Conservation (phyloP, 2,329 filamentous ascomycete genomes). For the Capronia epimyces region DNA sequence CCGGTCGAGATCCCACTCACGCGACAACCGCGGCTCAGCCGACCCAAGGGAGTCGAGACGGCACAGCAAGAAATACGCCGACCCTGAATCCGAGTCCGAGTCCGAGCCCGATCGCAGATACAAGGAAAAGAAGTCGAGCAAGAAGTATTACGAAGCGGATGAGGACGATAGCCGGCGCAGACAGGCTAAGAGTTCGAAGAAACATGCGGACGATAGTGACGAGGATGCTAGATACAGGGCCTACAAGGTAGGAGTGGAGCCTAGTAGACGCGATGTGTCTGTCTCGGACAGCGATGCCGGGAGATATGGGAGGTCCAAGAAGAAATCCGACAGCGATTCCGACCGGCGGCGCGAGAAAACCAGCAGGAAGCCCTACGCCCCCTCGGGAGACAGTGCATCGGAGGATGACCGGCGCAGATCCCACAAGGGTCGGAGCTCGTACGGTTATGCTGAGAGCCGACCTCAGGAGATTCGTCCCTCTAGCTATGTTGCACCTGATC, state of each 20-base stretch:
- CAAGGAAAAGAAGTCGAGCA: constrained; percentile 21
- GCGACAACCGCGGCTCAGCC: constrained; percentile 36
- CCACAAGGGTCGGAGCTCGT: constrained; percentile 2
- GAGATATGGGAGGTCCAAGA: constrained; percentile 13
- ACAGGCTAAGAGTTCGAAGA: constrained; percentile 28
- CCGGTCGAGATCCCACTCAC: constrained; percentile 41
- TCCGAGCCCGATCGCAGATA: constrained; percentile 22
- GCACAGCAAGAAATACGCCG: constrained; percentile 29
- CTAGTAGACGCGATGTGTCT: constrained; percentile 12
- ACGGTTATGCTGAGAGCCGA: constrained; percentile 9
- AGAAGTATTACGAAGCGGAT: constrained; percentile 32
- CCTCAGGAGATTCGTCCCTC: constrained; percentile 18
- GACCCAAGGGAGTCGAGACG: constrained; percentile 27
- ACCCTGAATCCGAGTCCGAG: constrained; percentile 30
- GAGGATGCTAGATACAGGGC: constrained; percentile 21
- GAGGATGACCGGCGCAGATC: constrained; percentile 12
- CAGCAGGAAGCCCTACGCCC: constrained; percentile 15
- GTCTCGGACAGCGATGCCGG: constrained; percentile 21
- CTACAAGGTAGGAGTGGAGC: constrained; percentile 10
- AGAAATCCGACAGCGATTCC: constrained; percentile 22
- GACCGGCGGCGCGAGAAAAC: constrained; percentile 14
- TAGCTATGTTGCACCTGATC: constrained; percentile 36
- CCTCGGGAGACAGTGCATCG: constrained; percentile 18
- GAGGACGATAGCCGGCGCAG: constrained; percentile 29
- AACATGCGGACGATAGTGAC: constrained; percentile 27